Percentiles rank a stretch among this genome's conserved stretches.
Conservation (phyloP, 352 stramenopile species). For the Hyaloperonospora brassicae region DNA sequence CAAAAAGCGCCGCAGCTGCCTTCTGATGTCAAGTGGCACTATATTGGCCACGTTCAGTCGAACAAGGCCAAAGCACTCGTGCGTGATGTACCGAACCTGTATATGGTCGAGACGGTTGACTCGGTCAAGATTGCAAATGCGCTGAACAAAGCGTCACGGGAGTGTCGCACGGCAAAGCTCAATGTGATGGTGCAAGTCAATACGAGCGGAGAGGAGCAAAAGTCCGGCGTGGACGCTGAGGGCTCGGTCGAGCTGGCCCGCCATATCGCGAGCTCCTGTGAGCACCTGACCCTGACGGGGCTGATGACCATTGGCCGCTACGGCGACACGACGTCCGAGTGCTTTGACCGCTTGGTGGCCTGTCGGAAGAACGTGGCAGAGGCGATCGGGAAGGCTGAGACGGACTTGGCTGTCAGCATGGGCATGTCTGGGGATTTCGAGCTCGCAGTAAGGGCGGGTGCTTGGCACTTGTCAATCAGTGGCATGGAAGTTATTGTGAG, state of each 20-base stretch:
- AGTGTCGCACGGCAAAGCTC: slow-evolving; percentile 67
- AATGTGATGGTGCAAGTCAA: slow-evolving; percentile 97
- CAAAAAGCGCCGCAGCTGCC: slow-evolving; percentile 89
- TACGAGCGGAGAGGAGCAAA: slow-evolving; percentile 96
- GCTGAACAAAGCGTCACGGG: slow-evolving; percentile 83
- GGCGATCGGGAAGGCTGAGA: slow-evolving; percentile 48
- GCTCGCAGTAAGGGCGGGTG: slow-evolving; percentile 58
- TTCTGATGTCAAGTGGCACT: slow-evolving; percentile 93
- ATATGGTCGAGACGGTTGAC: slow-evolving; percentile 94
- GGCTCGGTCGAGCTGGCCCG: slow-evolving; percentile 71
- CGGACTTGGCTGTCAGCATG: slow-evolving; percentile 94
- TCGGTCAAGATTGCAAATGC: slow-evolving; percentile 95
- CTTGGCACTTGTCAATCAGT: background rate
- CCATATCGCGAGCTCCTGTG: slow-evolving; percentile 88
- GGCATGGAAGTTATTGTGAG: background rate
- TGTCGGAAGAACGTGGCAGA: slow-evolving; percentile 67
- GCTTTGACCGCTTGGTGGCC: slow-evolving; percentile 85
- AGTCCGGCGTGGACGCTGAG: slow-evolving; percentile 86
- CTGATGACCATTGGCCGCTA: slow-evolving; percentile 98
- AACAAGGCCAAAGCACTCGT: slow-evolving; percentile 95
- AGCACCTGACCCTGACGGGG: slow-evolving; percentile 89
- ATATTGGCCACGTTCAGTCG: slow-evolving; percentile 97
- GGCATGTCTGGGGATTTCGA: slow-evolving; percentile 99
- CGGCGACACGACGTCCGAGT: slow-evolving; percentile 86
- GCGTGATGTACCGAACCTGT: slow-evolving; percentile 88